Evolutionary conservation across 495 filamentous ascomycete genomes (phyloP).

Genomic region (Lophiostoma macrostomum): DNA sequence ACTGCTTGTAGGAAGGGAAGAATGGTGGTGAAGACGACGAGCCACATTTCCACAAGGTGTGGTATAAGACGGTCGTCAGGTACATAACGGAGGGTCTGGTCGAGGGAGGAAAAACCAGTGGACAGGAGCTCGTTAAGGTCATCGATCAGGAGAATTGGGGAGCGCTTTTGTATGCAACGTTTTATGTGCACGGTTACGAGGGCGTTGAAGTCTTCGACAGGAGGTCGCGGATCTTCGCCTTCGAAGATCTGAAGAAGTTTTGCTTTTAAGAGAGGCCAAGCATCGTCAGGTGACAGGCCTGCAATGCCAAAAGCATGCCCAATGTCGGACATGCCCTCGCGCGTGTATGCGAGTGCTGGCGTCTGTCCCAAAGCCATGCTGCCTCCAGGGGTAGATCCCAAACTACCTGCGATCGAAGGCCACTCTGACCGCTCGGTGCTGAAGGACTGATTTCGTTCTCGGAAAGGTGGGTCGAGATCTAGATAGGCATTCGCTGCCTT

Average conservation of each 20-base stretch:
- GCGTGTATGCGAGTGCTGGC: constrained; percentile 19
- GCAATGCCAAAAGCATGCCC: constrained; percentile 60
- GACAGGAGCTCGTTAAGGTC: constrained; percentile 40
- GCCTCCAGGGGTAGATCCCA: constrained; percentile 19
- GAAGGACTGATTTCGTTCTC: constrained; percentile 37
- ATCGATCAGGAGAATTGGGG: constrained; percentile 35
- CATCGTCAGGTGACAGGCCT: constrained; percentile 84
- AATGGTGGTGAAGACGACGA: constrained; percentile 82
- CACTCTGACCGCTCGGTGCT: constrained; percentile 38
- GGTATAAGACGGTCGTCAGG: constrained; percentile 82
- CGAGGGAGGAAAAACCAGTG: constrained; percentile 81
- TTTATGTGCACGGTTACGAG: constrained; percentile 55
- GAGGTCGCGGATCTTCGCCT: constrained; percentile 81
- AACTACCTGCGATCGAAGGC: constrained; percentile 20
- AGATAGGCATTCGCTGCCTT: constrained; percentile 52
- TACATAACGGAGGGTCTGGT: constrained; percentile 70
- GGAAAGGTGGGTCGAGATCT: constrained; percentile 32
- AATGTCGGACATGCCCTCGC: constrained; percentile 22
- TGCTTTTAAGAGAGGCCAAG: constrained; percentile 91
- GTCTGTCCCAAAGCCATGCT: constrained; percentile 24
- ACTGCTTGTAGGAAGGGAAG: constrained; percentile 95
- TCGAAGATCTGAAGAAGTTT: constrained; percentile 90
- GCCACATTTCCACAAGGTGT: constrained; percentile 88
- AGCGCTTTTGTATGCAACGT: constrained; percentile 41
- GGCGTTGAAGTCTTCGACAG: constrained; percentile 92